A percentile compares a stretch with the other conserved stretches of the same genome.
Evolutionary conservation across 2,329 filamentous ascomycete species (phyloP).

Genomic region (Chrysoporthe deuterocubensis): DNA sequence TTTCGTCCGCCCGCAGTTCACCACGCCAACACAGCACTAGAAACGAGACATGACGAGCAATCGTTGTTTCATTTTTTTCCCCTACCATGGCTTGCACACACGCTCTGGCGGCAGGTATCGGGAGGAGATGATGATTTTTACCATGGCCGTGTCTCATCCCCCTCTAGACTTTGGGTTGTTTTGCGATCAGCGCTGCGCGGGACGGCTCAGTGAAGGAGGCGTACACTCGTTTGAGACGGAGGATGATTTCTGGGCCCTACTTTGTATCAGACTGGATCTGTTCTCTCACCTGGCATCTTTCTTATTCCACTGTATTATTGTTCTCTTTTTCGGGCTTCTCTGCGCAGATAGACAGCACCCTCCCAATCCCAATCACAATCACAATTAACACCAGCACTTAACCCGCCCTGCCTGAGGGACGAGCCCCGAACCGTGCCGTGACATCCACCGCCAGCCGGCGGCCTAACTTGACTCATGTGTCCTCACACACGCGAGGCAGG

Average conservation of each 20-base stretch:
- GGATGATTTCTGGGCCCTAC: not conserved
- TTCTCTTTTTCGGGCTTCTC: not conserved
- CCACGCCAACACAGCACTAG: conserved; percentile 17
- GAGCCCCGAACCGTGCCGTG: not conserved
- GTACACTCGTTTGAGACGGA: not conserved
- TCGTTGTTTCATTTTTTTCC: conserved; percentile 21
- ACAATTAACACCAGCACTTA: not conserved
- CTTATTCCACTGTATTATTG: not conserved
- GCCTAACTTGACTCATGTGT: not conserved
- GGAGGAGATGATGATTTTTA: not conserved
- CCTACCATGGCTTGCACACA: conserved; percentile 4
- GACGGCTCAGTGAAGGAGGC: conserved; percentile 4
- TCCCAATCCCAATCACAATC: not conserved
- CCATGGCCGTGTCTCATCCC: not conserved
- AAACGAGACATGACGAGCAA: conserved; percentile 26
- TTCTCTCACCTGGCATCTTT: conserved; percentile 12
- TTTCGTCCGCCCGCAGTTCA: not conserved
- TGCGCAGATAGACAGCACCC: not conserved
- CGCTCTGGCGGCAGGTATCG: not conserved
- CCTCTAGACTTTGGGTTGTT: not conserved
- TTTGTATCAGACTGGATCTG: not conserved
- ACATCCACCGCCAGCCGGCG: not conserved
- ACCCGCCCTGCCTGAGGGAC: not conserved
- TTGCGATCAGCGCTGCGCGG: not conserved
- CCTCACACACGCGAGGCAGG: not conserved